Evolutionary conservation across 345 rosid genomes (phyloP).

Genomic region (Citrus maxima): DNA sequence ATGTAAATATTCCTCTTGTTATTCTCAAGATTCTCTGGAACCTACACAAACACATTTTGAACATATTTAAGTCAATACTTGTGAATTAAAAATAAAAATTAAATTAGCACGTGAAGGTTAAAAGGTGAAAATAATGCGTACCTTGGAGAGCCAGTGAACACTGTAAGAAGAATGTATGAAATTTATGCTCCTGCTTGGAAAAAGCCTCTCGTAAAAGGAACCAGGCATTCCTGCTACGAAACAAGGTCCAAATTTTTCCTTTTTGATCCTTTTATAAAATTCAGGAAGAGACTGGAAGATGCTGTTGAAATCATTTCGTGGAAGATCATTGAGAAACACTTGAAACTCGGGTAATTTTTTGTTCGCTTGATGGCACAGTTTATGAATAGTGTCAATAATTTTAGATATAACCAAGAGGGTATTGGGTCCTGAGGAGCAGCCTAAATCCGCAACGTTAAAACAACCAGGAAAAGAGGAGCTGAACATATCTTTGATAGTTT

Average conservation of each 20-base stretch:
- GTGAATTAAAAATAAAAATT: too few species aligned
- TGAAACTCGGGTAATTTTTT: conserved; percentile 24
- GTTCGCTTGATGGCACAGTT: neutral
- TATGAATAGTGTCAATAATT: neutral
- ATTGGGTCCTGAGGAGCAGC: too few species aligned
- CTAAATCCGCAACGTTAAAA: too few species aligned
- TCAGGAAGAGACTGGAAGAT: conserved; percentile 23
- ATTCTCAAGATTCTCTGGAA: conserved; percentile 23
- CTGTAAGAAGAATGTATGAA: conserved; percentile 35
- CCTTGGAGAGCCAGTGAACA: conserved; percentile 41
- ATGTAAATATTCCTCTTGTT: conserved; percentile 25
- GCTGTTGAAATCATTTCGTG: conserved; percentile 43
- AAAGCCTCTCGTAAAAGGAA: conserved; percentile 46
- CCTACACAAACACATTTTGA: neutral
- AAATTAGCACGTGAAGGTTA: too few species aligned
- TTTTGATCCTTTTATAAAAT: neutral
- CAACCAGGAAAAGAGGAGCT: conserved; percentile 6
- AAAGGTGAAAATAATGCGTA: neutral
- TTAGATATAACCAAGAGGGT: too few species aligned
- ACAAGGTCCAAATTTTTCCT: conserved; percentile 1
- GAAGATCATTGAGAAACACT: conserved; percentile 44
- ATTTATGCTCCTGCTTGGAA: conserved; percentile 32
- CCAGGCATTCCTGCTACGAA: conserved; percentile 42
- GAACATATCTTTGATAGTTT: neutral
- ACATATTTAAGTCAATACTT: too few species aligned